Evolutionary conservation across 352 stramenopile genomes (phyloP), one percentile per base, ranked within the genome.

Genomic region (Saprolegnia parasitica): DNA sequence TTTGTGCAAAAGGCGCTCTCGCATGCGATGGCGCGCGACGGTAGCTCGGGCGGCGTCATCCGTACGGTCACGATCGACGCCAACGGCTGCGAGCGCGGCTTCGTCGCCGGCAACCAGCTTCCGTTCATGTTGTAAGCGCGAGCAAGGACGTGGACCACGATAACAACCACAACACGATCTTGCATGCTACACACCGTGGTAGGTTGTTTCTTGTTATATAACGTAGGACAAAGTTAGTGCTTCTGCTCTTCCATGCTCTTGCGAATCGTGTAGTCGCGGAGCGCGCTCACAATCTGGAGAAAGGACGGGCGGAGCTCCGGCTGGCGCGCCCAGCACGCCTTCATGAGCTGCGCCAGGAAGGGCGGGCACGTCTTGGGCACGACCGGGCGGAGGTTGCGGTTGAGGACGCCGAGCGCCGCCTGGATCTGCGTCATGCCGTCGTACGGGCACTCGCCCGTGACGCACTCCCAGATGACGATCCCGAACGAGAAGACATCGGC

Each of bases 11-110:
- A 98, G 77, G 85, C 91, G 64, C 78, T 99, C 68, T 74, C 88
- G 40, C 97, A 99, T 83, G 97, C 97, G 32, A 99, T 99, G 97
- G 93, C 96, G 16, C 86, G 97, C 32, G 97, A 99, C 84, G 97
- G 97, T 62, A 98, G 90, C 71, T 99, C 93, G n/a, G 97, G 97
- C 60, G 97, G 97, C 68, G 95, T 99, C 52, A 99, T 99, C 77
- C 88, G 97, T 67, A 98, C 96, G 18, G 89, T 98, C 67, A 93
- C 87, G 65, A 98, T 99, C 70, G 96, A 86, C 72, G 82, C 90
- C 56, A 84, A 94, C 64, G 94, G 95, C 35, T 85, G 95, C 65
- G 83, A 96, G 72, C 89, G 93, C 42, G 91, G 97, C 67, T 98
- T 98, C 74, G 91, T 93, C 37, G 84, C 87, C 65, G 96, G 96